A percentile compares a stretch with the other conserved stretches of the same genome.
Conservation (phyloP, 495 filamentous ascomycete species). For the Daldinia vernicosa region DNA sequence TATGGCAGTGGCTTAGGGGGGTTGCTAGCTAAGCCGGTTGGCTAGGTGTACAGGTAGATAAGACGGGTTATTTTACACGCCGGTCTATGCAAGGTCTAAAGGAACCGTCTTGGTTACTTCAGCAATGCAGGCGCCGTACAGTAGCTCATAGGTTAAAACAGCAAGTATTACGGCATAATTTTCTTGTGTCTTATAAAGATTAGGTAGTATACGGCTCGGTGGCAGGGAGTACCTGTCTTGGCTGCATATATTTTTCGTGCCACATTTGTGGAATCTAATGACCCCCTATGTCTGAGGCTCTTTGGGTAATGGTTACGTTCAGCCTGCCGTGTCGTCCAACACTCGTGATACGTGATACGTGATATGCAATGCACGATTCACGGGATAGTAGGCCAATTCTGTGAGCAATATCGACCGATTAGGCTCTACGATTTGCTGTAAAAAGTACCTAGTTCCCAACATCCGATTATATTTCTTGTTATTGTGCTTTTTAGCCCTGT, state of each 20-base stretch:
- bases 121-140: neutral
- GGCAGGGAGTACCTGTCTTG: conserved; percentile 23
- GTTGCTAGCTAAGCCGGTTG: conserved; percentile 12
- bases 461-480: neutral
- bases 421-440: neutral
- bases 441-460: neutral
- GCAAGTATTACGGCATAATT: too few species aligned
- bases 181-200: neutral
- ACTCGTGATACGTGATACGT: neutral
- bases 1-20: neutral
- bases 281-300: conserved; percentile 29
- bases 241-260: conserved; percentile 10
- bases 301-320: conserved; percentile 12
- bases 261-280: conserved; percentile 1
- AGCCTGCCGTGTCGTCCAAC: conserved; percentile 1
- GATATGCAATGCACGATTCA: neutral
- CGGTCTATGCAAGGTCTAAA: conserved; percentile 32
- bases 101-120: neutral
- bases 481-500: neutral
- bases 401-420: neutral
- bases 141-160: too few species aligned
- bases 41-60: conserved; percentile 18
- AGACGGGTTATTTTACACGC: conserved; percentile 32
- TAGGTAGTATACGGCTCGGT: neutral
- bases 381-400: neutral